Base-by-base conservation (phyloP, 129 eudicot species). In the Chrysanthemum makinoi region DNA sequence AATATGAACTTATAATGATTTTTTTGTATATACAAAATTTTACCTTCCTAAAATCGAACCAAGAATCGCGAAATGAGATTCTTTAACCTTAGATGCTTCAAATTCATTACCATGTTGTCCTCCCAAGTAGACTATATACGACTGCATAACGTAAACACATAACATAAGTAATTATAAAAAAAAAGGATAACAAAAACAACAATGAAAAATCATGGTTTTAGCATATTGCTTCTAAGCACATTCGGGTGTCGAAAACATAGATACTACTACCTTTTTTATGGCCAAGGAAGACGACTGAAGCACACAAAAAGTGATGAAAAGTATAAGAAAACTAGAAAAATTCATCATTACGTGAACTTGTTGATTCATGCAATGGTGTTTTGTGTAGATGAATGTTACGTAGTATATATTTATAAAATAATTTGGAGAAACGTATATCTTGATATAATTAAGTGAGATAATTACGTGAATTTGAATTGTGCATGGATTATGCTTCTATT, bases 121-220 rank as follows among this genome's bases (percentile, higher is more conserved):
- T 81, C 97, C 95, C 86, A 87, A 59, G 81, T 87, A 91, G 47
- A 91, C 95, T 18, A 91, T 73, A 80, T 87, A 91, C 19, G 89
- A 70, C 95, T 90, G 82, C 75, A 55, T 24, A 44, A 58, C 53
- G 12, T 49, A 55, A 10, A 33, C 10, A 30, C n/a, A 65, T 8
- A 74, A 54, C 5, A 15, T 55, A 66, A 15, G 24, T 22, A 22
- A 20, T 3, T 3, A 19, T 16, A 10, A 44, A 24, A 17, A 39
- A 39, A 39, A 1, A 39, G 44, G 44, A 39, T 39, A 30, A 14
- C 1, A 49, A 10, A 53, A 43, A 24, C 10, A 0, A 5, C 2
- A 47, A 24, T 13, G 12, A 2, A 44, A 69, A 52, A 28, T n/a
- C 53, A 33, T 30, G 46, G 46, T 6, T 35, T 35, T 5, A 0